Conservation (phyloP, 2,329 filamentous ascomycete genomes). For the Aureobasidium pullulans region DNA sequence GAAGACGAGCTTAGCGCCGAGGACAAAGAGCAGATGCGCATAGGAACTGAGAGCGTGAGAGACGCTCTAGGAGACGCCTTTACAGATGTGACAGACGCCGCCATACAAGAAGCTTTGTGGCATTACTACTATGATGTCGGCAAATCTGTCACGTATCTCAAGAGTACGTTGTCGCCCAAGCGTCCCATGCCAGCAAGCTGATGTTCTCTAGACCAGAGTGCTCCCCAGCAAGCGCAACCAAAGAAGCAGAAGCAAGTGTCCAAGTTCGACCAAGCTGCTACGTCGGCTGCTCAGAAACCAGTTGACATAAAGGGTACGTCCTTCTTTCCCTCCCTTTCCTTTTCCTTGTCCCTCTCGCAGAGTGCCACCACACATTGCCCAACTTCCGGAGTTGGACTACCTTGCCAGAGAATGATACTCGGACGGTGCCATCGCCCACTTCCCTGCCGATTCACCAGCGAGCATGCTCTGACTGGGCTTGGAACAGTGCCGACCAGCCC, state of each 20-base stretch:
- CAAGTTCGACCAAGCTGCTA: slow-evolving; percentile 40
- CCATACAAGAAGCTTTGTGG: slow-evolving; percentile 88
- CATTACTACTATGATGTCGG: slow-evolving; percentile 92
- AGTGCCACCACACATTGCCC: slow-evolving; percentile 8
- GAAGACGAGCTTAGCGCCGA: slow-evolving; percentile 30
- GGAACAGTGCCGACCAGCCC: slow-evolving; percentile 8
- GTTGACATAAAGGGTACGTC: slow-evolving; percentile 41
- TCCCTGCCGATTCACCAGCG: background rate
- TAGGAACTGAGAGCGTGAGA: slow-evolving; percentile 60
- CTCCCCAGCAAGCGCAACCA: slow-evolving; percentile 21
- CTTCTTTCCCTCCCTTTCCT: slow-evolving; percentile 10
- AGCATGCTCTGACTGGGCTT: slow-evolving; percentile 9
- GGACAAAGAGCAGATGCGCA: slow-evolving; percentile 49
- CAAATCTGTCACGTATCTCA: slow-evolving; percentile 75
- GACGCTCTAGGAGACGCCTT: slow-evolving; percentile 49
- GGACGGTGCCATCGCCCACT: background rate
- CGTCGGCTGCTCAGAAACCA: slow-evolving; percentile 31
- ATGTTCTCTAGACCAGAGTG: background rate
- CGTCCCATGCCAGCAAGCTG: background rate
- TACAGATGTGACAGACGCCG: slow-evolving; percentile 53
- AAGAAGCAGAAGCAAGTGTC: slow-evolving; percentile 36
- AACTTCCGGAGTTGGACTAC: background rate
- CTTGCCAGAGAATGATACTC: background rate
- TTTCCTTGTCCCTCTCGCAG: slow-evolving; percentile 12
- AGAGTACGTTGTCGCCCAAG: slow-evolving; percentile 42